Evolutionary conservation across 805 yeast genomes (phyloP).

Genomic region (Pichia membranifaciens): DNA sequence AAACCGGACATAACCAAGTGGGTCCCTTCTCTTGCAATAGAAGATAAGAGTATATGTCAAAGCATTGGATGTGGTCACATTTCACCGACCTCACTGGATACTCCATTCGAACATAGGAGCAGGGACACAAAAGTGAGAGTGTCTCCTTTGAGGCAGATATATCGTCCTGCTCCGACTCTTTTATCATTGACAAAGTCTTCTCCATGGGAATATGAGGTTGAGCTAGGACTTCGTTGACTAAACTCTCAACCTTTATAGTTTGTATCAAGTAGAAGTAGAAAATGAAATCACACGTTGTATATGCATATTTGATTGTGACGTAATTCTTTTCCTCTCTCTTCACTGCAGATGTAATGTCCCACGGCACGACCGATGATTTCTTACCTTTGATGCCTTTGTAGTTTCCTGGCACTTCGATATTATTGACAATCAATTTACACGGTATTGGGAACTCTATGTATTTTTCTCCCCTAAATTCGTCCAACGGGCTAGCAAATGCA

Average conservation of each 20-base stretch:
- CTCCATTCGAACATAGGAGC: slow-evolving; percentile 63
- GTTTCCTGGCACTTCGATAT: slow-evolving; percentile 41
- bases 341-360: slow-evolving; percentile 58
- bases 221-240: slow-evolving; percentile 36
- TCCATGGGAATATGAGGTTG: slow-evolving; percentile 49
- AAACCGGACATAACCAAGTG: slow-evolving; percentile 85
- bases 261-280: slow-evolving; percentile 58
- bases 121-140: slow-evolving; percentile 71
- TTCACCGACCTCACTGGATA: slow-evolving; percentile 63
- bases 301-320: slow-evolving; percentile 53
- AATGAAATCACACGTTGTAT: slow-evolving; percentile 39
- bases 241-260: slow-evolving; percentile 33
- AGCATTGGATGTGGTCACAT: slow-evolving; percentile 83
- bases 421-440: slow-evolving; percentile 61
- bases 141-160: slow-evolving; percentile 56
- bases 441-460: slow-evolving; percentile 64
- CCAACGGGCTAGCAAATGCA: slow-evolving; percentile 49
- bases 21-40: slow-evolving; percentile 74
- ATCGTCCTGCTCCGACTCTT: slow-evolving; percentile 36
- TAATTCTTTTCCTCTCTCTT: slow-evolving; percentile 29
- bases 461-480: slow-evolving; percentile 19
- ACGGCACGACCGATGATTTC: slow-evolving; percentile 77
- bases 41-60: slow-evolving; percentile 72
- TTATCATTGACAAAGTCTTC: slow-evolving; percentile 35
- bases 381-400: slow-evolving; percentile 71